A percentile compares a stretch with the other conserved stretches of the same genome.
These are phyloP conservation scores for Straminergon stramineum DNA, from an alignment of 225 moss, liverwort and hornwort species.

Conservation along the genomic window DNA sequence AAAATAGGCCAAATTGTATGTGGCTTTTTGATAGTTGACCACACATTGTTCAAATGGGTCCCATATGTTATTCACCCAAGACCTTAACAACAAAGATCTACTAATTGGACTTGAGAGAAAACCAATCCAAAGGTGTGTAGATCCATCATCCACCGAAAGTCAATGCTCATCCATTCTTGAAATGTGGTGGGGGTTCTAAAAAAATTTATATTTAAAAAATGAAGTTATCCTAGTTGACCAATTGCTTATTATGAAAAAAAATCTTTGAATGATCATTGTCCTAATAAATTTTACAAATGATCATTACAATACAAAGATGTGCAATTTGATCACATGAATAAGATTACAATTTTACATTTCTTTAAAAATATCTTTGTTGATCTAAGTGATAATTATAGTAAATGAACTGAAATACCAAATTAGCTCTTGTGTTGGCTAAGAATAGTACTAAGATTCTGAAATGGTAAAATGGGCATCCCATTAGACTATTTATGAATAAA, in stretches of 20 bases:
- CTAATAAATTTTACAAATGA: background rate
- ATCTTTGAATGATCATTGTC: background rate
- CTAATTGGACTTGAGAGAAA: background rate
- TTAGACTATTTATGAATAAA: background rate
- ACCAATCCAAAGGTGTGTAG: accelerated
- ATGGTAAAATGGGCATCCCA: too few species aligned
- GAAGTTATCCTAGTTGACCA: background rate
- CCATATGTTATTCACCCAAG: accelerated
- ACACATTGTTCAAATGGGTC: accelerated
- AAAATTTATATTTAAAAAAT: background rate
- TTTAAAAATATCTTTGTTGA: background rate
- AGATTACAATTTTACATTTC: background rate
- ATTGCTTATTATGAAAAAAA: background rate
- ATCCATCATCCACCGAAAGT: accelerated
- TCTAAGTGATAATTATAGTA: background rate
- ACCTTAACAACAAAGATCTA: background rate
- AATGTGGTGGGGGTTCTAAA: too few species aligned
- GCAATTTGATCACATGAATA: background rate
- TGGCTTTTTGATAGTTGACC: background rate
- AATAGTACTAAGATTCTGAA: background rate
- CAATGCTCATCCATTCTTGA: background rate
- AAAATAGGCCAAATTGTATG: background rate
- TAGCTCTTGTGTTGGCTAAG: background rate
- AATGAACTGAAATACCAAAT: background rate
- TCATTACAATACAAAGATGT: background rate